Conservation (phyloP, 2,329 filamentous ascomycete species). For the Penicillium sp. region DNA sequence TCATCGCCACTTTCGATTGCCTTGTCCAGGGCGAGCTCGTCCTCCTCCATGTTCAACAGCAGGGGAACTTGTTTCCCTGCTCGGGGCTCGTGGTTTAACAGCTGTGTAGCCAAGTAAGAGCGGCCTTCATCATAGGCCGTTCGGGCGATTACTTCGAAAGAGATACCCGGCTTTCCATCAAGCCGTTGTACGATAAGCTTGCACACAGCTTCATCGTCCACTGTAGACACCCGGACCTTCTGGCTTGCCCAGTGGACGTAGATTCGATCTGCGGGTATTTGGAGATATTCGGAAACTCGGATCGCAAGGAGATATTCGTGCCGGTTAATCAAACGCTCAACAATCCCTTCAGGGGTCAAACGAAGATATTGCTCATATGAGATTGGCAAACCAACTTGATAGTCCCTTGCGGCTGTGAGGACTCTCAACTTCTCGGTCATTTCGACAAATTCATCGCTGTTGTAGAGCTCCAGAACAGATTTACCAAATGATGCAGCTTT, state of each 20-base stretch:
- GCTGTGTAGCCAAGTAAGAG: constrained; percentile 76
- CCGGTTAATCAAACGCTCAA: constrained; percentile 77
- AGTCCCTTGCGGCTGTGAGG: constrained; percentile 85
- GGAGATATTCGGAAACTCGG: constrained; percentile 79
- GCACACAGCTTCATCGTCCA: constrained; percentile 84
- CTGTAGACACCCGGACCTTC: constrained; percentile 78
- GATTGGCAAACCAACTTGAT: constrained; percentile 80
- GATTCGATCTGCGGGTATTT: constrained; percentile 78
- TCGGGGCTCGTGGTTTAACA: constrained; percentile 88
- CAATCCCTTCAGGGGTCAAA: constrained; percentile 80
- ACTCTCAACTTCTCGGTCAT: constrained; percentile 94
- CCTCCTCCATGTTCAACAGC: constrained; percentile 89
- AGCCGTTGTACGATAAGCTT: constrained; percentile 79
- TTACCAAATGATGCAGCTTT: constrained; percentile 97
- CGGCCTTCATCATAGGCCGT: constrained; percentile 93
- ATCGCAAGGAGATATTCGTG: constrained; percentile 88
- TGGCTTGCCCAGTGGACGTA: constrained; percentile 96
- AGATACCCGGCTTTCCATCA: constrained; percentile 82
- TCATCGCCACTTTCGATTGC: constrained; percentile 93
- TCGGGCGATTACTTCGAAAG: constrained; percentile 87
- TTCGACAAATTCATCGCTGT: constrained; percentile 96
- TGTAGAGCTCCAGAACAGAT: constrained; percentile 93
- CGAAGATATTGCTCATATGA: constrained; percentile 93
- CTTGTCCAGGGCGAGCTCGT: constrained; percentile 90
- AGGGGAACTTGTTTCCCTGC: constrained; percentile 95